phyloP scores from a whole-genome alignment of 2,329 filamentous ascomycete species.

The Chrysoporthe austroafricana region DNA sequence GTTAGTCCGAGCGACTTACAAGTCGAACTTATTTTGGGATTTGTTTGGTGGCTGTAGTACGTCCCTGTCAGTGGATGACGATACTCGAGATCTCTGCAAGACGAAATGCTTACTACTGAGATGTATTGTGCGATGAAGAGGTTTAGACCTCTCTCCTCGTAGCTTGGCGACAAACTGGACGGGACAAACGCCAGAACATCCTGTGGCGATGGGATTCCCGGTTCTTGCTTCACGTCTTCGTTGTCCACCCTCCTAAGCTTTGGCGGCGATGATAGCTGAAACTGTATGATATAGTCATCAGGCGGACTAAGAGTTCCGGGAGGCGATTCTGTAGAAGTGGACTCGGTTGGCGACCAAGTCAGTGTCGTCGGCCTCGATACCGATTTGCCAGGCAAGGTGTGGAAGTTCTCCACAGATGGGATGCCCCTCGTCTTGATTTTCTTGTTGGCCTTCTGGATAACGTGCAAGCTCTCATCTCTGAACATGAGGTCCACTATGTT shows the following conservation, averaged over 20 bases:
- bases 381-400: slow-evolving; percentile 12
- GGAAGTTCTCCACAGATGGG: slow-evolving; percentile 7
- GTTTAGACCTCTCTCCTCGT: slow-evolving; percentile 24
- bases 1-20: slow-evolving; percentile 30
- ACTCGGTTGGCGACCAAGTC: slow-evolving; percentile 19
- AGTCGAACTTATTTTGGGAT: slow-evolving; percentile 55
- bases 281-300: not conserved
- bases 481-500: slow-evolving; percentile 62
- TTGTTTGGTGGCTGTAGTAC: slow-evolving; percentile 38
- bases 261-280: slow-evolving; percentile 10
- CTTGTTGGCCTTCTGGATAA: slow-evolving; percentile 56
- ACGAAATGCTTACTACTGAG: slow-evolving; percentile 11
- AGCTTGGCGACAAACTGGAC: slow-evolving; percentile 21
- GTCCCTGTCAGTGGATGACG: not conserved
- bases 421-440: slow-evolving; percentile 37
- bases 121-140: slow-evolving; percentile 25
- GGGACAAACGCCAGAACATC: slow-evolving; percentile 6
- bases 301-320: slow-evolving; percentile 8
- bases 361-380: slow-evolving; percentile 29
- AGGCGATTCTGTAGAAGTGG: not conserved
- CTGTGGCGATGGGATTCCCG: not conserved
- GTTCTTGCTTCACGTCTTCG: slow-evolving; percentile 3
- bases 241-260: slow-evolving; percentile 14
- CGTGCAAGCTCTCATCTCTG: slow-evolving; percentile 59
- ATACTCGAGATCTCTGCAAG: not conserved